Evolutionary conservation across 2,329 filamentous ascomycete species (phyloP).

Genomic region (Fusarium pseudoanthophilum): DNA sequence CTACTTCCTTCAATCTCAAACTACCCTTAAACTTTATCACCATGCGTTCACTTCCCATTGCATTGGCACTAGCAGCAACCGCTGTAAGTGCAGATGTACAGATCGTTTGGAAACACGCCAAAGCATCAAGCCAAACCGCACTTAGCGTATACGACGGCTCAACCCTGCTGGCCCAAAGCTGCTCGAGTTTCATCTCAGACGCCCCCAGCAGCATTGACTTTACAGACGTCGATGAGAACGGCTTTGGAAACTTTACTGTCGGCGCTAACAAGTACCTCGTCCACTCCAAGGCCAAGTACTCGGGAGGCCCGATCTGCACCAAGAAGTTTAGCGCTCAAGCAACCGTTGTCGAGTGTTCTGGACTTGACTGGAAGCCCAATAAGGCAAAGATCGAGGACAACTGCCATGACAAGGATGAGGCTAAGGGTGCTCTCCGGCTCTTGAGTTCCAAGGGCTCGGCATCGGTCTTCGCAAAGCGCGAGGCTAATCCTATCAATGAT

Average conservation of each 20-base stretch:
- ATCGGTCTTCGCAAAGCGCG: neutral
- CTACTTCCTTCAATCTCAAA: neutral
- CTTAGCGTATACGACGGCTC: neutral
- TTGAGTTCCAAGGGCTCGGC: neutral
- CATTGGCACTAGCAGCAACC: neutral
- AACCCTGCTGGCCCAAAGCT: neutral
- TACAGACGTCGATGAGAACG: neutral
- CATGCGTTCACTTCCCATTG: neutral
- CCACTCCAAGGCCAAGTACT: neutral
- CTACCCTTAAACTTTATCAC: neutral
- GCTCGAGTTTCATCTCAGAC: neutral
- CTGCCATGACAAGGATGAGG: neutral
- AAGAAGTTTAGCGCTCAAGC: neutral
- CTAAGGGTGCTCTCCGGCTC: neutral
- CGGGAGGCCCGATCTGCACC: neutral
- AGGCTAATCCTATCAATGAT: neutral
- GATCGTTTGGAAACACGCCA: neutral
- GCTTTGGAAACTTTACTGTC: slow-evolving; percentile 4
- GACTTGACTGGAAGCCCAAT: neutral
- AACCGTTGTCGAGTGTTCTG: neutral
- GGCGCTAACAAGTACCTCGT: neutral
- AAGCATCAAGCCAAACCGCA: neutral
- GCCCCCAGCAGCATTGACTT: neutral
- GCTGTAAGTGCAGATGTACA: neutral
- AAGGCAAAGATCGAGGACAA: neutral